phyloP scores from a whole-genome alignment of 148 eudicot genomes.

The Heliamphora exappendiculata region DNA sequence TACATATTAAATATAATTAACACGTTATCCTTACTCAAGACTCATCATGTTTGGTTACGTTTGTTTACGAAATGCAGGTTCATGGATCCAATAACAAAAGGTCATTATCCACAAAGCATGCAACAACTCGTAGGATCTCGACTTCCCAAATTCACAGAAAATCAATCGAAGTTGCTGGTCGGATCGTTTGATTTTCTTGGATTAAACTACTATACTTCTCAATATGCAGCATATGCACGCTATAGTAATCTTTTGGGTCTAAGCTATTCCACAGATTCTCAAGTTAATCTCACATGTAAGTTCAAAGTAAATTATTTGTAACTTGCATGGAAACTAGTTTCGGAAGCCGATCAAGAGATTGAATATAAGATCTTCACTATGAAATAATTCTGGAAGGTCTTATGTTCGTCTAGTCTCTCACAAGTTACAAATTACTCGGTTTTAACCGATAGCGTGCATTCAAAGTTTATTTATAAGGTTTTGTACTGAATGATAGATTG shows the following conservation, averaged over 20 bases:
- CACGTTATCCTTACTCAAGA: too few relatives aligned
- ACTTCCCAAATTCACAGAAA: slow-evolving; percentile 27
- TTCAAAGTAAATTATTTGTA: neutral
- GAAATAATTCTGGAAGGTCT: too few relatives aligned
- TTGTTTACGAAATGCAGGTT: slow-evolving; percentile 33
- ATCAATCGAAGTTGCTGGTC: slow-evolving; percentile 19
- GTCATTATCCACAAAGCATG: slow-evolving; percentile 22
- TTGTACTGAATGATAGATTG: neutral
- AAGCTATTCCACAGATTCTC: neutral
- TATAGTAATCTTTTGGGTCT: neutral
- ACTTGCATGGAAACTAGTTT: too few relatives aligned
- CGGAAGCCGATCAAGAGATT: too few relatives aligned
- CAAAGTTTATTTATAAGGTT: neutral
- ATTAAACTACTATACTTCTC: slow-evolving; percentile 18
- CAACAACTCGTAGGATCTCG: slow-evolving; percentile 17
- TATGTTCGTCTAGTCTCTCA: too few relatives aligned
- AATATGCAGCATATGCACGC: neutral
- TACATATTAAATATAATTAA: too few relatives aligned
- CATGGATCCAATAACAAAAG: slow-evolving; percentile 26
- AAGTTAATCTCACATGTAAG: neutral
- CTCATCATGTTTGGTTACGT: too few relatives aligned
- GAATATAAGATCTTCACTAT: too few relatives aligned
- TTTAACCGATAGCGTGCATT: too few relatives aligned
- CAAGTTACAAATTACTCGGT: too few relatives aligned
- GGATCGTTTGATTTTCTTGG: slow-evolving; percentile 61